phyloP scores from a whole-genome alignment of 192 early-diverging fungal genomes.

The Linnemannia exigua region DNA sequence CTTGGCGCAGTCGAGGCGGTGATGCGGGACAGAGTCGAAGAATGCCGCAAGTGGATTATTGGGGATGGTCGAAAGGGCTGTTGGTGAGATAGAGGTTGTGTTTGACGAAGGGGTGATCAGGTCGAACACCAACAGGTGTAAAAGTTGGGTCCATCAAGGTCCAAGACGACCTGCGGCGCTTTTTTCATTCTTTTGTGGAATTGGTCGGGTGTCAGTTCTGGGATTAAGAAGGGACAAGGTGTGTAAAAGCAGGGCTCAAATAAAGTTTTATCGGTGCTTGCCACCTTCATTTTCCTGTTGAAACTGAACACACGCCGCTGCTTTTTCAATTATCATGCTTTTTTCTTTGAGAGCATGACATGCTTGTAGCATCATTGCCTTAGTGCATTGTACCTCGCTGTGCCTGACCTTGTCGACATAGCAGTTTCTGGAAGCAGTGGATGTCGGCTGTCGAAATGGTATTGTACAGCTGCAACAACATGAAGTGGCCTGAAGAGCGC shows the following conservation, averaged over 20 bases:
- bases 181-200: not conserved
- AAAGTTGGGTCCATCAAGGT: not conserved
- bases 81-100: not conserved
- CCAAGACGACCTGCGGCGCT: constrained; percentile 3
- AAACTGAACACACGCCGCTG: not conserved
- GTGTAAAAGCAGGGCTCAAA: not conserved
- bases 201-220: not conserved
- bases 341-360: too few species aligned
- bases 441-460: too few species aligned
- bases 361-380: too few species aligned
- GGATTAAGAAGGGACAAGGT: not conserved
- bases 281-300: not conserved
- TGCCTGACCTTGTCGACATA: too few species aligned
- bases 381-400: too few species aligned
- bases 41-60: not conserved
- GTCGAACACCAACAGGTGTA: not conserved
- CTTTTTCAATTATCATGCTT: not conserved
- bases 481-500: too few species aligned
- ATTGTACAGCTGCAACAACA: too few species aligned
- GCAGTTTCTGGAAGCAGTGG: too few species aligned
- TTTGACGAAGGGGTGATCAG: not conserved
- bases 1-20: not conserved
- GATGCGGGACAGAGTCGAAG: not conserved
- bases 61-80: not conserved
- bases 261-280: not conserved